Percentiles rank a stretch among this genome's conserved stretches.
Conservation (phyloP, 495 filamentous ascomycete genomes). For the Astrocystis sublimbata region DNA sequence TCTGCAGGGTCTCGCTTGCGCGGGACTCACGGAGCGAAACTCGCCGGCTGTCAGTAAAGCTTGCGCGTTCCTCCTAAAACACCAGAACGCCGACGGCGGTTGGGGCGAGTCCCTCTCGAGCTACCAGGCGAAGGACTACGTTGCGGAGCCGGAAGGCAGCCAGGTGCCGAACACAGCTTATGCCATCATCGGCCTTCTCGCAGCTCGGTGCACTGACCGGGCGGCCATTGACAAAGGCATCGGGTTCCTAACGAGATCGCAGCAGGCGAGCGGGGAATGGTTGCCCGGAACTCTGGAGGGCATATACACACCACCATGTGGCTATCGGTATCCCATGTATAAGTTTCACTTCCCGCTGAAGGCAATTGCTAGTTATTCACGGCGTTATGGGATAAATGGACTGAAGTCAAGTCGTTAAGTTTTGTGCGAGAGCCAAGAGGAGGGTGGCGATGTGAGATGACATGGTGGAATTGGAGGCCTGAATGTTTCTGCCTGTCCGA, state of each 20-base stretch:
- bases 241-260: slow-evolving; percentile 66
- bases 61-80: slow-evolving; percentile 70
- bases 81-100: slow-evolving; percentile 67
- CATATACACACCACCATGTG: slow-evolving; percentile 85
- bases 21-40: slow-evolving; percentile 68
- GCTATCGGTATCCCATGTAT: slow-evolving; percentile 90
- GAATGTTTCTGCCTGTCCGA: too few species aligned
- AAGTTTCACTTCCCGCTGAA: slow-evolving; percentile 79
- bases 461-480: too few species aligned
- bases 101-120: slow-evolving; percentile 65
- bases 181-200: slow-evolving; percentile 69
- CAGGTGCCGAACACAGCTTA: slow-evolving; percentile 81
- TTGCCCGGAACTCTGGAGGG: slow-evolving; percentile 80
- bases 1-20: slow-evolving; percentile 66
- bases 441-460: not conserved
- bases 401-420: not conserved
- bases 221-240: slow-evolving; percentile 64
- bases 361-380: not conserved
- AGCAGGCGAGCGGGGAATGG: slow-evolving; percentile 77
- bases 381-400: slow-evolving; percentile 2
- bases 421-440: not conserved
- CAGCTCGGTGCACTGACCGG: slow-evolving; percentile 67
- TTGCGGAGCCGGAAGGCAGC: slow-evolving; percentile 37
- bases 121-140: slow-evolving; percentile 36
- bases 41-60: slow-evolving; percentile 60